Evolutionary conservation across 805 yeast genomes (phyloP).

Genomic region (Isabelozyma gotoi): DNA sequence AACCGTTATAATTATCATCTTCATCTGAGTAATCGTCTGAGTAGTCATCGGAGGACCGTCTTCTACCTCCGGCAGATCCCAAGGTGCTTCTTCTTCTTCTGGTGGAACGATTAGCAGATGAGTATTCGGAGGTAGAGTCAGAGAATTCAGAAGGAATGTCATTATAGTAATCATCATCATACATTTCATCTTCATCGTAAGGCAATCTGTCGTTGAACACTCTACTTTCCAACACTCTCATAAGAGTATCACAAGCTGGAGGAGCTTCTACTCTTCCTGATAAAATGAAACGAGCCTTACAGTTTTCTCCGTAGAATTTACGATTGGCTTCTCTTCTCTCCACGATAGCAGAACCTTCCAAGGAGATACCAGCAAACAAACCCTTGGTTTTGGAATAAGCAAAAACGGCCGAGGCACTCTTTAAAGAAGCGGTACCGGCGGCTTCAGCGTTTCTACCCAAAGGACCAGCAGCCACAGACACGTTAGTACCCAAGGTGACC

Average conservation of each 20-base stretch:
- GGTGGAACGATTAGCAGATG: conserved; percentile 14
- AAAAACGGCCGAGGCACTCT: conserved; percentile 85
- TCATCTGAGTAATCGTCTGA: conserved; percentile 32
- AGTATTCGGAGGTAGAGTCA: conserved; percentile 49
- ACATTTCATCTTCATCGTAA: conserved; percentile 48
- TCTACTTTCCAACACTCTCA: conserved; percentile 81
- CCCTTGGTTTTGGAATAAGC: conserved; percentile 96
- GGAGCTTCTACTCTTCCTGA: conserved; percentile 92
- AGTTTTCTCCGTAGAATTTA: conserved; percentile 85
- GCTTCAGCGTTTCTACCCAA: conserved; percentile 97
- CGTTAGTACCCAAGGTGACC: conserved; percentile 90
- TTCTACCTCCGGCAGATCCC: conserved; percentile 13
- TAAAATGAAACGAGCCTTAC: conserved; percentile 84
- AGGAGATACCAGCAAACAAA: conserved; percentile 93
- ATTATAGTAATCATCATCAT: conserved; percentile 67
- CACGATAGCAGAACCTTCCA: conserved; percentile 94
- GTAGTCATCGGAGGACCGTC: conserved; percentile 28
- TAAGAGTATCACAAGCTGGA: conserved; percentile 82
- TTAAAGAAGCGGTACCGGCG: conserved; percentile 89
- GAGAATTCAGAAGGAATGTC: conserved; percentile 74
- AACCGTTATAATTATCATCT: conserved; percentile 33
- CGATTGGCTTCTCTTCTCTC: conserved; percentile 97
- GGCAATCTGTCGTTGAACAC: conserved; percentile 66
- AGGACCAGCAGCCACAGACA: conserved; percentile 97
- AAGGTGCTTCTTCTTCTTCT: conserved; percentile 16